Conservation (phyloP, 805 yeast genomes). For the Yarrowia bubula region DNA sequence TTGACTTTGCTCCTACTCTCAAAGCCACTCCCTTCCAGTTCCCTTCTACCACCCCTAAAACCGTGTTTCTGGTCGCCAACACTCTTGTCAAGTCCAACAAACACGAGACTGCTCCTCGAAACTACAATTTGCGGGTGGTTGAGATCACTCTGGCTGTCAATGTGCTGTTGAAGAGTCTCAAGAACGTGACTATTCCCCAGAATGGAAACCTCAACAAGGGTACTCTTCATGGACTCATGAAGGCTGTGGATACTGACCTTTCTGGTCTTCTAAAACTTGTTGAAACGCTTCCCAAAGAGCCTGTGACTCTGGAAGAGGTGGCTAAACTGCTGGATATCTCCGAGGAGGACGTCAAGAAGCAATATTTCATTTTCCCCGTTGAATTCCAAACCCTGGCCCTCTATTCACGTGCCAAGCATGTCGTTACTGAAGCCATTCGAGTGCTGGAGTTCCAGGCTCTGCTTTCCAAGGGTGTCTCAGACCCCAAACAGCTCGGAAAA, state of each 20-base stretch:
- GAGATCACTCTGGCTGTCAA: slow-evolving; percentile 70
- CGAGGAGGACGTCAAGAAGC: slow-evolving; percentile 45
- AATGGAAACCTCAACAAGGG: slow-evolving; percentile 57
- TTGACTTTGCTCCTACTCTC: slow-evolving; percentile 60
- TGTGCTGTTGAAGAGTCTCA: slow-evolving; percentile 45
- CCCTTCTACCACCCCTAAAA: slow-evolving; percentile 47
- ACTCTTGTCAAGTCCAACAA: slow-evolving; percentile 62
- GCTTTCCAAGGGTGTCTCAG: slow-evolving; percentile 35
- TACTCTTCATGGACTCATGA: slow-evolving; percentile 63
- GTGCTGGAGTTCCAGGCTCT: slow-evolving; percentile 48
- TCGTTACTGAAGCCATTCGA: slow-evolving; percentile 58
- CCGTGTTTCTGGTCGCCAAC: slow-evolving; percentile 61
- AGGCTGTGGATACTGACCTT: slow-evolving; percentile 40
- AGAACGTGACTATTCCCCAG: slow-evolving; percentile 29
- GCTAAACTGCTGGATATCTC: slow-evolving; percentile 46
- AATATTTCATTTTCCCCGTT: slow-evolving; percentile 56
- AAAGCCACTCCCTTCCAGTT: slow-evolving; percentile 54
- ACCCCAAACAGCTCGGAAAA: slow-evolving; percentile 49
- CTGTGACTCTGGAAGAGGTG: slow-evolving; percentile 41
- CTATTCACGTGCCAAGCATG: slow-evolving; percentile 60
- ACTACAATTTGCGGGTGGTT: slow-evolving; percentile 69
- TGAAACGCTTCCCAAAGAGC: slow-evolving; percentile 39
- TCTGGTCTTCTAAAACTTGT: slow-evolving; percentile 43
- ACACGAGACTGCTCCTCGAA: slow-evolving; percentile 65
- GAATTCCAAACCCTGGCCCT: slow-evolving; percentile 55